Evolutionary conservation across 2,329 filamentous ascomycete species (phyloP).

Genomic region (Ambrosiella xylebori): DNA sequence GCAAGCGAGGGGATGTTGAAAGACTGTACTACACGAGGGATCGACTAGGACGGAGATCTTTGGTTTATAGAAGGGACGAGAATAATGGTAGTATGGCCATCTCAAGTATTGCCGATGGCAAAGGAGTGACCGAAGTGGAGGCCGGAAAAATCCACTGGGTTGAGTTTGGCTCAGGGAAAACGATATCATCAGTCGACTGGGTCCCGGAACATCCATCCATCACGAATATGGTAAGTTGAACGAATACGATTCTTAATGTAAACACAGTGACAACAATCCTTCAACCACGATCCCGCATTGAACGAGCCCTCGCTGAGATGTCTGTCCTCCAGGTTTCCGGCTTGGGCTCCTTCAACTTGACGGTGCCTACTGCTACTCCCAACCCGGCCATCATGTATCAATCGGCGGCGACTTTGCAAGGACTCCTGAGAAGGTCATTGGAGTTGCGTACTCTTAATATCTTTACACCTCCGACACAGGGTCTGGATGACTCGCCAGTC

Average conservation of each 20-base stretch:
- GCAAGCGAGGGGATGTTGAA: conserved; percentile 33
- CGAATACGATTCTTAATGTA: background rate
- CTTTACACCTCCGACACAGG: background rate
- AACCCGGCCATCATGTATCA: background rate
- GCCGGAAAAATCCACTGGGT: conserved; percentile 60
- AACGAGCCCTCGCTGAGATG: conserved; percentile 13
- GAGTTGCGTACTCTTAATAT: conserved; percentile 47
- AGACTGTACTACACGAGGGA: conserved; percentile 69
- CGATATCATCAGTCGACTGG: conserved; percentile 6
- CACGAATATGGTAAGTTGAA: conserved; percentile 10
- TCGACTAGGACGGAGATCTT: conserved; percentile 68
- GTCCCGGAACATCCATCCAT: background rate
- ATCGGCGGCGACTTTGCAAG: background rate
- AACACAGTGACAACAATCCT: background rate
- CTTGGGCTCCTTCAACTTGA: conserved; percentile 35
- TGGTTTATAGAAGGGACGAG: conserved; percentile 40
- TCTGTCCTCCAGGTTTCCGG: conserved; percentile 29
- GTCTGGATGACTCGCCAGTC: conserved; percentile 30
- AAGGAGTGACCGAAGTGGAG: conserved; percentile 45
- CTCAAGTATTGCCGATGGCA: background rate
- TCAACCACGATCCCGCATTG: background rate
- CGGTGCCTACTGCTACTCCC: conserved; percentile 21
- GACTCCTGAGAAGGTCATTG: conserved; percentile 27
- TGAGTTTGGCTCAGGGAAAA: background rate
- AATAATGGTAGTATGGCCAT: conserved; percentile 6